Evolutionary conservation across 768 basidiomycete genomes (phyloP).

Genomic region (Grammothele lineata): DNA sequence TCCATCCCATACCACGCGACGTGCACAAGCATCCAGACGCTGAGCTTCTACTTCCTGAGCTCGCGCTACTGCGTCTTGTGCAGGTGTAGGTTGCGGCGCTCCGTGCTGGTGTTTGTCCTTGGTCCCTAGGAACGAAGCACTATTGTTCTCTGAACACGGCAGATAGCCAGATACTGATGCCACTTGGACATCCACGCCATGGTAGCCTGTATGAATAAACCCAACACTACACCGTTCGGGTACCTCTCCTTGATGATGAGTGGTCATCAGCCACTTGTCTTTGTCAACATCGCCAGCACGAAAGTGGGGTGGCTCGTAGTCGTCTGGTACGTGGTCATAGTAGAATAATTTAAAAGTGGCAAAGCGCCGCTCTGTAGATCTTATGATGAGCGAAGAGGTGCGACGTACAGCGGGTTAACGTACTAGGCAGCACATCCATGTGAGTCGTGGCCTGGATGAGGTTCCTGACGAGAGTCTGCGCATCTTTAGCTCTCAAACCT

Average conservation of each 20-base stretch:
- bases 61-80: constrained; percentile 52
- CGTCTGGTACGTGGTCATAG: constrained; percentile 69
- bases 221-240: constrained; percentile 75
- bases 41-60: constrained; percentile 57
- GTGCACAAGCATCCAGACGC: constrained; percentile 51
- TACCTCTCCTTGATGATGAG: constrained; percentile 64
- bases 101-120: constrained; percentile 17
- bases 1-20: constrained; percentile 66
- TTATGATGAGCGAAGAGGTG: no score
- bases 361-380: constrained; percentile 60
- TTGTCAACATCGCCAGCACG: constrained; percentile 64
- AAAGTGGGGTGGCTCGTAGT: constrained; percentile 85
- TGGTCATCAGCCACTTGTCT: constrained; percentile 79
- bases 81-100: constrained; percentile 45
- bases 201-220: constrained; percentile 64
- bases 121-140: constrained; percentile 52
- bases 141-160: constrained; percentile 60
- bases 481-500: no score
- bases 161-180: constrained; percentile 72
- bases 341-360: constrained; percentile 90
- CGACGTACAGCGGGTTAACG: constrained; percentile 17
- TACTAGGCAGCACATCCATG: constrained; percentile 78
- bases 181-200: constrained; percentile 69
- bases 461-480: constrained; percentile 69
- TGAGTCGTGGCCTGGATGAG: constrained; percentile 74